Percentiles rank a stretch among this genome's conserved stretches.
phyloP scores from a whole-genome alignment of 495 filamentous ascomycete genomes.

The Venustampulla echinocandica region DNA sequence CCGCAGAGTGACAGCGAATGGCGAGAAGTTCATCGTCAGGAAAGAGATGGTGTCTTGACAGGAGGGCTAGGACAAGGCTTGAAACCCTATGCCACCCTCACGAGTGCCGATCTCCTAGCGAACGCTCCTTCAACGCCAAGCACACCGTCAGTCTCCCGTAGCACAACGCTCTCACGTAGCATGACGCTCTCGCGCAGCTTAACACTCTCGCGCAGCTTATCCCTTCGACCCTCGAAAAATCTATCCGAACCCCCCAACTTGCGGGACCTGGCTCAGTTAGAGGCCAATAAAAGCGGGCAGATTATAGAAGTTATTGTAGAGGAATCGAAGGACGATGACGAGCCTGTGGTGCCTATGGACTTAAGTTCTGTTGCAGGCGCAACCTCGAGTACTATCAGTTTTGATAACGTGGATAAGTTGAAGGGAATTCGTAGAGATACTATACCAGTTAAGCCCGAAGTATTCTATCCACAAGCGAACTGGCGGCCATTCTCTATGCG shows the following conservation, averaged over 20 bases:
- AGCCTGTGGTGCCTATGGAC: slow-evolving; percentile 22
- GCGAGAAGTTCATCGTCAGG: slow-evolving; percentile 17
- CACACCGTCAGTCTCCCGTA: slow-evolving; percentile 15
- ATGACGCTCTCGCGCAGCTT: too few relatives aligned
- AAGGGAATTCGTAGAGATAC: not conserved
- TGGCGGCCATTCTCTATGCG: slow-evolving; percentile 69
- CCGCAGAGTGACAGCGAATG: slow-evolving; percentile 13
- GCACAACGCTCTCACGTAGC: slow-evolving; percentile 21
- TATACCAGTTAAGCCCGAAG: slow-evolving; percentile 24
- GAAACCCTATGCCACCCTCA: slow-evolving; percentile 30
- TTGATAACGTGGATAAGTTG: slow-evolving; percentile 4
- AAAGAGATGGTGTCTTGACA: slow-evolving; percentile 37
- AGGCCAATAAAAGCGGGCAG: slow-evolving; percentile 43
- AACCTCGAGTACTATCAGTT: slow-evolving; percentile 7
- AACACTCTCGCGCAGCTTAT: too few relatives aligned
- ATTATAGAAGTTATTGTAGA: slow-evolving; percentile 44
- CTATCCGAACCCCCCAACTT: slow-evolving; percentile 28
- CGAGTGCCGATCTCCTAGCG: slow-evolving; percentile 33
- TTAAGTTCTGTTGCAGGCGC: slow-evolving; percentile 28
- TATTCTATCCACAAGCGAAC: slow-evolving; percentile 52
- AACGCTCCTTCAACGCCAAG: slow-evolving; percentile 24
- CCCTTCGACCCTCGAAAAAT: slow-evolving; percentile 12
- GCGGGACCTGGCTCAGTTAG: slow-evolving; percentile 36
- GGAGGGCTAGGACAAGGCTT: slow-evolving; percentile 41
- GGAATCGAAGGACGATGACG: slow-evolving; percentile 21